Base-by-base conservation (phyloP, 257 asterid species). In the Solanum commersonii region DNA sequence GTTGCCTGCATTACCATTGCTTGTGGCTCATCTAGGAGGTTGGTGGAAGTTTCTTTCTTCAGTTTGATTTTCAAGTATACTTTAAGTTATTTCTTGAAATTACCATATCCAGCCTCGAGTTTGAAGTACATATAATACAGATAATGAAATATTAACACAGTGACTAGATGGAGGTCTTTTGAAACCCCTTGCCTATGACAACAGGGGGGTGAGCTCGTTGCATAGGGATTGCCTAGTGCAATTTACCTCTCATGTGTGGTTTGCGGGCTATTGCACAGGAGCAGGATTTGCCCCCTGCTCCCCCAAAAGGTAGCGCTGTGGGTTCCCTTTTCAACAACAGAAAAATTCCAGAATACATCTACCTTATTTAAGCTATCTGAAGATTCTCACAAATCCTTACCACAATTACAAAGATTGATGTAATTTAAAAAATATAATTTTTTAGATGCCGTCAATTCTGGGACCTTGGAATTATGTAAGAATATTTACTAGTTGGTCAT, bases 21-120 rank as follows among this genome's bases (percentile, higher is more conserved):
- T 97, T 37, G 92, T 95, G 90, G 99, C 98, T 92, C 98, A 97
- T 87, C 90, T 97, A 70, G 99, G 99, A 96, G 99, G 99, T 97
- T 92, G 86, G 94, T 90, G 70, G 31, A 87, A 34, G 84, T 49
- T 70, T 87, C 63, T 20, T 67, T 89, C 87, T 87, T 86, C 87
- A 27, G 20, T 86, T 88, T 83, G 38, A 88, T 83, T 49, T 81
- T 60, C 23, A 27, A 76, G 60, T 72, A 84, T 78, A 23, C 56
- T 83, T 74, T 67, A 84, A 22, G 68, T 33, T 74, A 33, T 70
- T 85, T 78, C 42, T 60, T 84, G 20, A n/a, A 81, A 81, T 81
- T 29, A 81, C 85, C 85, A 81, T 49, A 81, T 29, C 84, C 84
- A 79, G 63, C 38, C 4, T 44, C 15, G 14, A 44, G 65, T 25